These are phyloP conservation scores for Colletotrichum musae DNA, from an alignment of 2,329 filamentous ascomycete genomes.

Conservation along the genomic window DNA sequence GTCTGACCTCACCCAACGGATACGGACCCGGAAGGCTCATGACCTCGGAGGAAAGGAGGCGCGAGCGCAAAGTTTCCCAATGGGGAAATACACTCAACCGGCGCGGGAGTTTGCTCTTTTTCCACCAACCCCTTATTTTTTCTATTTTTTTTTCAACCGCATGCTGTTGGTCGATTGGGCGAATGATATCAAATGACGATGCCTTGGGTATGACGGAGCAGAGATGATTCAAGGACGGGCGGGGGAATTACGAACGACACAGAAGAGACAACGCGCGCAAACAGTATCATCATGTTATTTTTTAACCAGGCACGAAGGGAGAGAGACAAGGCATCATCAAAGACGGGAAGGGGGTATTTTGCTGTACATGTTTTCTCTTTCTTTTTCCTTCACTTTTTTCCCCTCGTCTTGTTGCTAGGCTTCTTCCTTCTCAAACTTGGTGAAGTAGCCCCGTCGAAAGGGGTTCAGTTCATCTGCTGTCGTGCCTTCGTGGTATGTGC, in stretches of 20 bases:
- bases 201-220: constrained; percentile 29
- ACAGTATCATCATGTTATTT: constrained; percentile 6
- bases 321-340: constrained; percentile 36
- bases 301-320: constrained; percentile 23
- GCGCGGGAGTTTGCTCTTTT: constrained; percentile 21
- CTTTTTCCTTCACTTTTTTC: neutral
- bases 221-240: constrained; percentile 17
- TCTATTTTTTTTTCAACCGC: constrained; percentile 5
- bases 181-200: constrained; percentile 39
- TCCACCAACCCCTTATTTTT: neutral
- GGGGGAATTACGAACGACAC: constrained; percentile 13
- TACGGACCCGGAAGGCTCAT: constrained; percentile 13
- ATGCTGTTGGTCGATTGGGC: constrained; percentile 15
- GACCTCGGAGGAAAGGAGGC: constrained; percentile 14
- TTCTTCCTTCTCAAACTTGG: constrained; percentile 61
- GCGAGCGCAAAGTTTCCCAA: constrained; percentile 16
- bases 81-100: constrained; percentile 13
- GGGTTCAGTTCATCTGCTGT: constrained; percentile 73
- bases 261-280: constrained; percentile 4
- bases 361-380: constrained; percentile 28
- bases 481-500: constrained; percentile 55
- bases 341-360: constrained; percentile 25
- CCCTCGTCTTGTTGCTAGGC: constrained; percentile 29
- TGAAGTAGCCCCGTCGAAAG: constrained; percentile 72
- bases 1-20: constrained; percentile 2